Evolutionary conservation across 208 protist genomes (phyloP).

Genomic region (Spongospora subterranea): DNA sequence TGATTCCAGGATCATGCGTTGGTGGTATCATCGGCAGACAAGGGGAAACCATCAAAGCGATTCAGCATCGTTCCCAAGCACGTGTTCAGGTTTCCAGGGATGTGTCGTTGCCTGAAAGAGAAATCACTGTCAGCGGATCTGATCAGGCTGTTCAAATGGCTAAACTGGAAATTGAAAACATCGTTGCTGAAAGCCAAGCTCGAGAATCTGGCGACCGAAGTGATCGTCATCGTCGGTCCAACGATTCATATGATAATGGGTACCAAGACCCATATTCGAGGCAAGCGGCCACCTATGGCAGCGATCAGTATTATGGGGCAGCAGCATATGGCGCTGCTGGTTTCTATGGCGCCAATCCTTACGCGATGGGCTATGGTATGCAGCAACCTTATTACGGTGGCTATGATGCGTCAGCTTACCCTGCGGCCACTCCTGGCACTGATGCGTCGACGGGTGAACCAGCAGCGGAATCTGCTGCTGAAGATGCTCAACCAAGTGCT

Average conservation of each 20-base stretch:
- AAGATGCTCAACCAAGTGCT: background rate
- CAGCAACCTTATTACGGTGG: background rate
- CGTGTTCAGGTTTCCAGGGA: conserved; percentile 50
- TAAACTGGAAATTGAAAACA: conserved; percentile 2
- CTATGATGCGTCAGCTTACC: background rate
- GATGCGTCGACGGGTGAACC: background rate
- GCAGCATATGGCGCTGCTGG: background rate
- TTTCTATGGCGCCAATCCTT: background rate
- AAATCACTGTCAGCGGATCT: conserved; percentile 30
- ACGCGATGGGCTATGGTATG: background rate
- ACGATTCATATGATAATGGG: background rate
- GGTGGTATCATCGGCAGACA: conserved; percentile 28
- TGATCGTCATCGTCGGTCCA: background rate
- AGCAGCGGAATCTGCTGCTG: background rate
- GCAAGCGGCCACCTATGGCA: conserved; percentile 26
- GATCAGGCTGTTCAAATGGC: background rate
- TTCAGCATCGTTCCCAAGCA: background rate
- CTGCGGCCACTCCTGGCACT: background rate
- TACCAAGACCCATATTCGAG: conserved; percentile 29
- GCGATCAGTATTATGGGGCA: conserved; percentile 17
- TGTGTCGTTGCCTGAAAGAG: background rate
- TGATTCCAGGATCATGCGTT: background rate
- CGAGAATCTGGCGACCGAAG: conserved; percentile 10
- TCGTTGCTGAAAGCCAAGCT: conserved; percentile 11
- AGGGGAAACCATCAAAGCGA: conserved; percentile 50